A percentile compares a stretch with the other conserved stretches of the same genome.
Evolutionary conservation across 2,329 filamentous ascomycete genomes (phyloP).

Genomic region (Aspergillus carbonarius): DNA sequence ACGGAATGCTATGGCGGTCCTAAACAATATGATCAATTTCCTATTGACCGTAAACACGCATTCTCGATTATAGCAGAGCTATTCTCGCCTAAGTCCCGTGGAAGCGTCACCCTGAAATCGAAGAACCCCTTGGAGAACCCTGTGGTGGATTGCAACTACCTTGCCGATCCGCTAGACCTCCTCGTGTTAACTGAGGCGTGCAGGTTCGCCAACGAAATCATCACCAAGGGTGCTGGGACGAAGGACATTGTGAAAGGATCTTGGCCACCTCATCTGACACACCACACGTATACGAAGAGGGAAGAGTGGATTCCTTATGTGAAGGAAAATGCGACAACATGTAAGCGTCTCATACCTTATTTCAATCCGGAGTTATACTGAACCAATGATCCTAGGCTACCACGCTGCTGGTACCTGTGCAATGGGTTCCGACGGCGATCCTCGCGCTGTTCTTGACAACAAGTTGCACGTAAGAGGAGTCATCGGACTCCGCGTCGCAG

Average conservation of each 20-base stretch:
- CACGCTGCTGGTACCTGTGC: conserved; percentile 59
- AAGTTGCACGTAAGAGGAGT: conserved; percentile 56
- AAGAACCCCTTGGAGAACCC: conserved; percentile 54
- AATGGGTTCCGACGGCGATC: conserved; percentile 53
- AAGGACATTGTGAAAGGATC: conserved; percentile 60
- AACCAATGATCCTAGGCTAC: conserved; percentile 42
- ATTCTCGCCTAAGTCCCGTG: conserved; percentile 58
- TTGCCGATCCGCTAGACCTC: conserved; percentile 58
- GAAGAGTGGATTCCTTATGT: conserved; percentile 61
- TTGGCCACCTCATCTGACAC: conserved; percentile 55
- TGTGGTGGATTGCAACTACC: conserved; percentile 58
- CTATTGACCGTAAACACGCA: conserved; percentile 53
- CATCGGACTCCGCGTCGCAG: conserved; percentile 54
- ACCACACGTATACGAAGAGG: conserved; percentile 54
- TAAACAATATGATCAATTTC: conserved; percentile 57
- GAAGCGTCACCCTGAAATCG: conserved; percentile 53
- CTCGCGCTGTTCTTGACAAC: conserved; percentile 54
- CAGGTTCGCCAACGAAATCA: conserved; percentile 59
- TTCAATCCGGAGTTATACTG: neutral
- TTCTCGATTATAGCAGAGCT: conserved; percentile 61
- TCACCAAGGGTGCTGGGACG: conserved; percentile 58
- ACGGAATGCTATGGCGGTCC: conserved; percentile 63
- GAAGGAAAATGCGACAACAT: conserved; percentile 60
- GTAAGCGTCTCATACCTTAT: conserved; percentile 39
- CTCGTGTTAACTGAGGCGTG: conserved; percentile 61